Evolutionary conservation across 1,139 yeast species (phyloP).

Genomic region (Hyphopichia pseudoburtonii): DNA sequence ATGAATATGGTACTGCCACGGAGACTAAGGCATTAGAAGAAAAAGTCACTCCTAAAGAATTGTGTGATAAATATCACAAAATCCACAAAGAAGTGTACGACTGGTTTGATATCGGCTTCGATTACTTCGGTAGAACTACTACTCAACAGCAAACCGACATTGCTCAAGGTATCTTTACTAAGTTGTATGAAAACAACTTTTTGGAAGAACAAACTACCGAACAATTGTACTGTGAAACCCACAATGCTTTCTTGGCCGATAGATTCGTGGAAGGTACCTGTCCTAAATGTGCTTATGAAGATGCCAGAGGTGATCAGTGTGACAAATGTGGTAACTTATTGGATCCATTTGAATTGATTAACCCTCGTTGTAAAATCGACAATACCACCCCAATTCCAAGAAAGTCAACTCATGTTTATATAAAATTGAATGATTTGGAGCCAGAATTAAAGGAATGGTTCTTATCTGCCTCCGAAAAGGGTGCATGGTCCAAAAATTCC

Average conservation of each 20-base stretch:
- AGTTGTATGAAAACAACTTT: constrained; percentile 69
- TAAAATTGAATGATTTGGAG: constrained; percentile 81
- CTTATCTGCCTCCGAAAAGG: constrained; percentile 61
- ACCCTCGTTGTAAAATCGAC: constrained; percentile 95
- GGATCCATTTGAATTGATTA: constrained; percentile 87
- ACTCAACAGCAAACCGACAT: constrained; percentile 90
- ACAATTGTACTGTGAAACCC: constrained; percentile 89
- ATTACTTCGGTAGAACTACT: constrained; percentile 94
- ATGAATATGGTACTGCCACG: constrained; percentile 98
- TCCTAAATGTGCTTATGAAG: constrained; percentile 91
- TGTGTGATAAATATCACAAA: constrained; percentile 86
- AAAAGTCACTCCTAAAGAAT: constrained; percentile 77
- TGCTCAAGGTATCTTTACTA: constrained; percentile 87
- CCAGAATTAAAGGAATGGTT: constrained; percentile 74
- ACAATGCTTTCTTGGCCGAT: constrained; percentile 90
- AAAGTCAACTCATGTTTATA: constrained; percentile 82
- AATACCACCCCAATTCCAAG: constrained; percentile 75
- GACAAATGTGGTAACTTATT: constrained; percentile 90
- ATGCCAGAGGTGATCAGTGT: constrained; percentile 99
- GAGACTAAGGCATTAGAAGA: constrained; percentile 98
- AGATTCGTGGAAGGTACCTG: constrained; percentile 97
- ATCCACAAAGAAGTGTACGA: constrained; percentile 89
- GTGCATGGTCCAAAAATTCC: constrained; percentile 91
- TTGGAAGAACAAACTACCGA: constrained; percentile 85
- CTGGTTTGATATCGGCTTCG: constrained; percentile 96